A percentile compares a stretch with the other conserved stretches of the same genome.
These are phyloP conservation scores for Penicillium thymicola DNA, from an alignment of 2,329 filamentous ascomycete species.

Conservation along the genomic window DNA sequence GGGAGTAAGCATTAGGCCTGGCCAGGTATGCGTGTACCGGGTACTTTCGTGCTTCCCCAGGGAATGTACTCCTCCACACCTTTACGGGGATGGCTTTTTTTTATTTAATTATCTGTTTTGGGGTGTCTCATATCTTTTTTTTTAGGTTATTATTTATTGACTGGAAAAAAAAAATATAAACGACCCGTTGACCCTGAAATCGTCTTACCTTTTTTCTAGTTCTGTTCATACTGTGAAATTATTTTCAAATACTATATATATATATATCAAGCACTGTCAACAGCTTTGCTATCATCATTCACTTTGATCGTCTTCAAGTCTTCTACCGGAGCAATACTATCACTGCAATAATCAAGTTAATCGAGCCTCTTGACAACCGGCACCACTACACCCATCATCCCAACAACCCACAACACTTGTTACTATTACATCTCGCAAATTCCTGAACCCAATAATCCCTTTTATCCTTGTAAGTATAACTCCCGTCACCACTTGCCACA, in stretches of 20 bases:
- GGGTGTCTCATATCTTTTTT: conserved; percentile 5
- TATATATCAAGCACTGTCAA: background rate
- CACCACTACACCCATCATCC: background rate
- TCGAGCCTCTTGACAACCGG: background rate
- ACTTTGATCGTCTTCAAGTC: background rate
- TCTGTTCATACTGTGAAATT: background rate
- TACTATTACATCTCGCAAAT: background rate
- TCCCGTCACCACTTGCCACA: conserved; percentile 6
- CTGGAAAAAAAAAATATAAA: conserved; percentile 1
- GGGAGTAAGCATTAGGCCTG: conserved; percentile 6
- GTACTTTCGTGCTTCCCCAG: conserved; percentile 13
- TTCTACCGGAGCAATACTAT: background rate
- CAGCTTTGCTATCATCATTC: background rate
- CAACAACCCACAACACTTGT: background rate
- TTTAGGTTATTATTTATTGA: background rate
- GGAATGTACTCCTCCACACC: conserved; percentile 22
- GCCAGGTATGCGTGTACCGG: conserved; percentile 12
- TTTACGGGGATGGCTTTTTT: conserved; percentile 7
- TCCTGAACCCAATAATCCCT: background rate
- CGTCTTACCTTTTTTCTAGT: background rate
- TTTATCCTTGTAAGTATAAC: conserved; percentile 12
- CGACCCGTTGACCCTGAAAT: background rate
- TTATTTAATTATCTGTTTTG: background rate
- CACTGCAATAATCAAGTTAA: background rate
- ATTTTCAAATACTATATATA: background rate